Percentiles rank a stretch among this genome's conserved stretches.
Evolutionary conservation across 257 asterid species (phyloP).

Genomic region (Solanum clarkiae): DNA sequence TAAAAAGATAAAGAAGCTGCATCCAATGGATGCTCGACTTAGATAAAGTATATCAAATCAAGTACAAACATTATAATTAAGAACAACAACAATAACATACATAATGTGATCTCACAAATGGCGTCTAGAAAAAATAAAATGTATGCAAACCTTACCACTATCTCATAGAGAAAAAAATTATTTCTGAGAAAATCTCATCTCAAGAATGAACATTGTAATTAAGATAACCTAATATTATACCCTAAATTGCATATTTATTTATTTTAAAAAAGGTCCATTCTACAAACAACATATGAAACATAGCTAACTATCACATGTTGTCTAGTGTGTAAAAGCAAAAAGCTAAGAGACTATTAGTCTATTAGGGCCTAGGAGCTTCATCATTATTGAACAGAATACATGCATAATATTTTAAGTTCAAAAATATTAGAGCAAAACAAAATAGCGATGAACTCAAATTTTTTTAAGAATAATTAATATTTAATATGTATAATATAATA

Average conservation of each 20-base stretch:
- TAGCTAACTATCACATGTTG: neutral
- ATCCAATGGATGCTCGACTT: accelerated
- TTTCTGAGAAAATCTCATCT: no score
- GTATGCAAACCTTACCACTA: no score
- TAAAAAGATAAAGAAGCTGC: neutral
- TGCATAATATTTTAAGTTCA: neutral
- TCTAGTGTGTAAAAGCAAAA: neutral
- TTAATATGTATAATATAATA: neutral
- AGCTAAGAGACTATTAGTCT: neutral
- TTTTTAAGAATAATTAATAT: neutral
- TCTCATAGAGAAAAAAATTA: no score
- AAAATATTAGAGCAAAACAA: neutral
- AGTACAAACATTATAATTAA: neutral
- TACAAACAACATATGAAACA: neutral
- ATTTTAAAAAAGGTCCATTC: no score
- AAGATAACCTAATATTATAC: neutral
- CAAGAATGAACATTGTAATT: neutral
- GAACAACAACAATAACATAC: no score
- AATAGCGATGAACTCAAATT: neutral
- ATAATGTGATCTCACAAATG: no score
- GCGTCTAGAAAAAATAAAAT: no score
- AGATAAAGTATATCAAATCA: neutral
- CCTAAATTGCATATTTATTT: neutral
- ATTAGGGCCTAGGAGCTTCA: neutral
- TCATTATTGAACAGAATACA: neutral